Evolutionary conservation across 208 protist species (phyloP).

Genomic region (Crithidia fasciculata): DNA sequence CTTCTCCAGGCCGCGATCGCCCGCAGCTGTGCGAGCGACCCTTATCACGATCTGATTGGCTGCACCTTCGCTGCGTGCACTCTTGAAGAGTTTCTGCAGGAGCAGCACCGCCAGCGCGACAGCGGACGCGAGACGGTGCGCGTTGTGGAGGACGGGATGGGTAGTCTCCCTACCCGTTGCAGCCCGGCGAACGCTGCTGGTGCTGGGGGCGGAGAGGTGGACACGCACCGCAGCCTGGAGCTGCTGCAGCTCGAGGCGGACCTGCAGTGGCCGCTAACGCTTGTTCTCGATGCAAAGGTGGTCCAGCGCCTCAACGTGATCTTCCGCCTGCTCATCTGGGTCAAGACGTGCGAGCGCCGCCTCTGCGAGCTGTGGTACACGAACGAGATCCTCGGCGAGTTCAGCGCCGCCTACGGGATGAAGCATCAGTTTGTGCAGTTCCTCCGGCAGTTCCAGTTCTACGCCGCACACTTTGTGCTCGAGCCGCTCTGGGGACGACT

Average conservation of each 20-base stretch:
- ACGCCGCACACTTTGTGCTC: slow-evolving; percentile 87
- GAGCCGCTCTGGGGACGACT: slow-evolving; percentile 84
- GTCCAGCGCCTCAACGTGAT: slow-evolving; percentile 75
- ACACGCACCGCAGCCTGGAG: slow-evolving; percentile 61
- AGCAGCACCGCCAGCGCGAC: slow-evolving; percentile 26
- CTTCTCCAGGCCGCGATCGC: slow-evolving; percentile 83
- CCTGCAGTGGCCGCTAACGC: slow-evolving; percentile 84
- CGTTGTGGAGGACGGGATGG: neutral
- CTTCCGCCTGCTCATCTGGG: slow-evolving; percentile 82
- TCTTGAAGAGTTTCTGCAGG: slow-evolving; percentile 51
- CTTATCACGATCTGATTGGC: slow-evolving; percentile 76
- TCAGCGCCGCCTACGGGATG: slow-evolving; percentile 73
- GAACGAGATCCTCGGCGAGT: slow-evolving; percentile 51
- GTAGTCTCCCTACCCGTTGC: slow-evolving; percentile 5
- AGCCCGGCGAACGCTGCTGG: slow-evolving; percentile 1
- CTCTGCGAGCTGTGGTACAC: slow-evolving; percentile 64
- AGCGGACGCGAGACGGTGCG: slow-evolving; percentile 16
- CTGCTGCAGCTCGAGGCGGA: slow-evolving; percentile 86
- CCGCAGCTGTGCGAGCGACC: slow-evolving; percentile 63
- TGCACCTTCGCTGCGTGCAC: slow-evolving; percentile 74
- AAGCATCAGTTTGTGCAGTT: slow-evolving; percentile 90
- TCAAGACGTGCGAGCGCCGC: slow-evolving; percentile 83
- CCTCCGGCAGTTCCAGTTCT: slow-evolving; percentile 89
- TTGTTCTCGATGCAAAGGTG: slow-evolving; percentile 68
- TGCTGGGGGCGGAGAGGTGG: slow-evolving; percentile 18